Conservation (phyloP, 192 early-diverging fungal genomes). For the Coemansia sp. region DNA sequence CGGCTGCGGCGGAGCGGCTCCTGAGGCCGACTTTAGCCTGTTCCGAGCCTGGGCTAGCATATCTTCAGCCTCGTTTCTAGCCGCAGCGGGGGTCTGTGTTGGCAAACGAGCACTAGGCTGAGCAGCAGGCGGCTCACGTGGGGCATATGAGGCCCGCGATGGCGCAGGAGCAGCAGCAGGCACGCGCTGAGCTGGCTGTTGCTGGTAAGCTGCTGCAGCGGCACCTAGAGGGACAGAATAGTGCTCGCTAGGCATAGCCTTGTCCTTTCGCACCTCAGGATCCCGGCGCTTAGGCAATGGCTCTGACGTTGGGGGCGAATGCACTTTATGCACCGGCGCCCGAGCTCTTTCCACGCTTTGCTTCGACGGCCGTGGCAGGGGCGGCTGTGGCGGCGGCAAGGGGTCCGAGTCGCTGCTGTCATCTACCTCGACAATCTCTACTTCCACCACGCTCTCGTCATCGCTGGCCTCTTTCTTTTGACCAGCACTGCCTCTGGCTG, state of each 20-base stretch:
- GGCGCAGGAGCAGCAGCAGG: background rate
- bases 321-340: conserved; percentile 3
- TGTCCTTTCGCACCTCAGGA: background rate
- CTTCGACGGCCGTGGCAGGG: background rate
- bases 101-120: background rate
- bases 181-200: background rate
- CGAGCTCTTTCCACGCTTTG: background rate
- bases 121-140: conserved; percentile 6
- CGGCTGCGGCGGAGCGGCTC: background rate
- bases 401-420: conserved; percentile 13
- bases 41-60: conserved; percentile 35
- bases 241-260: background rate
- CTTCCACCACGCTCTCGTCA: conserved; percentile 27
- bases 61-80: conserved; percentile 26
- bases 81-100: background rate
- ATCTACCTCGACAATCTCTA: conserved; percentile 39
- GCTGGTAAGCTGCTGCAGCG: background rate
- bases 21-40: conserved; percentile 23
- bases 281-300: conserved; percentile 12
- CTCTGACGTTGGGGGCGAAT: background rate
- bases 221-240: background rate
- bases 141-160: background rate
- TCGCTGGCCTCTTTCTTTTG: conserved; percentile 2
- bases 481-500: background rate
- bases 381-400: background rate